Evolutionary conservation across 2,329 filamentous ascomycete species (phyloP).

Genomic region (Phialocephala subalpina): DNA sequence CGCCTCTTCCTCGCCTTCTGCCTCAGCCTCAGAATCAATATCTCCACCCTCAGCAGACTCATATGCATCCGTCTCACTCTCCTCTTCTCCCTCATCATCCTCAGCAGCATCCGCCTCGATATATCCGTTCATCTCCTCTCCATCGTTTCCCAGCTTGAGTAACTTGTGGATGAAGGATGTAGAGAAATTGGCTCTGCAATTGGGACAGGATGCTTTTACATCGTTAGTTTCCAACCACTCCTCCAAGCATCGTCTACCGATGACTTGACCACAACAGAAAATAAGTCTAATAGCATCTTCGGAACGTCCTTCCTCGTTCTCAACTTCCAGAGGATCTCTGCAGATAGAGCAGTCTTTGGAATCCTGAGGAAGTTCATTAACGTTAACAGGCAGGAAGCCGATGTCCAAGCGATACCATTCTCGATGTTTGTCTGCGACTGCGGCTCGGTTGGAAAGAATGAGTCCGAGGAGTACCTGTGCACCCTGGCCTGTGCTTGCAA

Average conservation of each 20-base stretch:
- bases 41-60: too few species aligned
- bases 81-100: too few species aligned
- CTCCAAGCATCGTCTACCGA: conserved; percentile 34
- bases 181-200: neutral
- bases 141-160: too few species aligned
- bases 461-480: conserved; percentile 35
- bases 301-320: conserved; percentile 15
- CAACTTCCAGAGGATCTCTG: conserved; percentile 26
- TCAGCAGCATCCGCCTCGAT: too few species aligned
- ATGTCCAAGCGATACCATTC: conserved; percentile 12
- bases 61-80: too few species aligned
- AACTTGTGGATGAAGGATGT: too few species aligned
- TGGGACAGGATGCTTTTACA: neutral
- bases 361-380: conserved; percentile 19
- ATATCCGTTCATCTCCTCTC: too few species aligned
- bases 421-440: conserved; percentile 24
- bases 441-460: conserved; percentile 37
- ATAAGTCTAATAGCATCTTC: conserved; percentile 32
- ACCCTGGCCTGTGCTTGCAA: conserved; percentile 34
- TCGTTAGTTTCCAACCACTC: conserved; percentile 19
- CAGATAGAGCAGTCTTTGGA: conserved; percentile 35
- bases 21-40: too few species aligned
- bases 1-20: too few species aligned
- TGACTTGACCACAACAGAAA: conserved; percentile 35
- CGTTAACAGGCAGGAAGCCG: conserved; percentile 22